Evolutionary conservation across 441 rosid species (phyloP).

Genomic region (Pelargonium cotyledonis): DNA sequence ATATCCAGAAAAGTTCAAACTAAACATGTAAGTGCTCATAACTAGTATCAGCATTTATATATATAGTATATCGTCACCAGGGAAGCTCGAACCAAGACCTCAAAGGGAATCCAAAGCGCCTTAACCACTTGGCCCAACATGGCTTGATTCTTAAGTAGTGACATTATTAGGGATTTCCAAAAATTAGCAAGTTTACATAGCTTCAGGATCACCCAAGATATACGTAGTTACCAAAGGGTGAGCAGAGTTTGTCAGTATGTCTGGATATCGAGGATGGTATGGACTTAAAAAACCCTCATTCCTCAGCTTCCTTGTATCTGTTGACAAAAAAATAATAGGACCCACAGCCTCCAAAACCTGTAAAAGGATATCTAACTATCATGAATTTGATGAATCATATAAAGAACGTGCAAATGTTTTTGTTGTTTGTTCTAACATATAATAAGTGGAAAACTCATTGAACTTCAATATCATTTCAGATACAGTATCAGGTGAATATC

Average conservation of each 20-base stretch:
- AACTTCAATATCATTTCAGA: conserved; percentile 10
- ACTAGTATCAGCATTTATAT: not conserved
- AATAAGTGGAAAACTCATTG: conserved; percentile 1
- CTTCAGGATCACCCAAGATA: conserved; percentile 11
- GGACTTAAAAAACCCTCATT: conserved; percentile 99
- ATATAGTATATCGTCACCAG: too few species aligned
- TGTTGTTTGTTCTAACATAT: not conserved
- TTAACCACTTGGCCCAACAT: too few species aligned
- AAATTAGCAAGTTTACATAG: conserved; percentile 7
- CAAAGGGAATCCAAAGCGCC: too few species aligned
- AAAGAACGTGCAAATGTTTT: not conserved
- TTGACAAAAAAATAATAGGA: conserved; percentile 90
- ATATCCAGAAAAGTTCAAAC: conserved; percentile 9
- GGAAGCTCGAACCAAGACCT: too few species aligned
- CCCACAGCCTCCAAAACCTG: conserved; percentile 99
- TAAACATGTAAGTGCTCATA: conserved; percentile 4
- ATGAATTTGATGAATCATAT: not conserved
- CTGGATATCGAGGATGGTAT: conserved; percentile 98
- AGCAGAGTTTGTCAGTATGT: conserved; percentile 97
- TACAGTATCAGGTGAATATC: conserved; percentile 9
- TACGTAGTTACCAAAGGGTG: conserved; percentile 78
- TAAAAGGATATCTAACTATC: conserved; percentile 21
- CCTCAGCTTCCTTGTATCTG: conserved; percentile 95
- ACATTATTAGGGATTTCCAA: not conserved
- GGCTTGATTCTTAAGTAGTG: not conserved